Base-by-base conservation (phyloP, 23 red algal genomes). In the Gracilaria gracilis region DNA sequence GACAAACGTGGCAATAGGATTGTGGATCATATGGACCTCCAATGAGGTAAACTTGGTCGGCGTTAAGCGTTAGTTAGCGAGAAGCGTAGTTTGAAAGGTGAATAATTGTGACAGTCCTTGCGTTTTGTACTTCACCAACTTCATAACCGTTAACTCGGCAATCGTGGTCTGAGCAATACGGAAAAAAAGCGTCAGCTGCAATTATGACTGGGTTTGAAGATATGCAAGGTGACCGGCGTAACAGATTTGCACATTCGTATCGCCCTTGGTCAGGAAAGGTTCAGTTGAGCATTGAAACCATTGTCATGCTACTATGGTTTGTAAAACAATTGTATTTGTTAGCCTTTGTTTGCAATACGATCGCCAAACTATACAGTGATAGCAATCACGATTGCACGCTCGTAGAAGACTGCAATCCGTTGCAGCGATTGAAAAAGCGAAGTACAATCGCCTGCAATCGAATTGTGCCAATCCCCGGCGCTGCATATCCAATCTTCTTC, bases 241-340 rank as follows among this genome's bases (percentile, higher is more conserved):
- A 64, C 59, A 64, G 28, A 31, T 64, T 64, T 64, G 59, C 59
- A 17, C 59, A 64, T 64, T 64, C 59, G 28, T 64, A 64, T 31
- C 7, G 59, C 28, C 59, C 59, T 31, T 64, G 59, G n/a, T n/a
- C n/a, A n/a, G n/a, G n/a, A n/a, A n/a, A n/a, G n/a, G n/a, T n/a
- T n/a, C n/a, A n/a, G n/a, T n/a, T n/a, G n/a, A n/a, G n/a, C n/a
- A n/a, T n/a, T n/a, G n/a, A n/a, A n/a, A n/a, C n/a, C n/a, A n/a
- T n/a, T n/a, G n/a, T n/a, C n/a, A n/a, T n/a, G n/a, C n/a, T n/a
- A n/a, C n/a, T n/a, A n/a, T n/a, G n/a, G n/a, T n/a, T n/a, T n/a
- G n/a, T n/a, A n/a, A n/a, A n/a, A n/a, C n/a, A n/a, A n/a, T n/a
- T n/a, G n/a, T n/a, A n/a, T n/a, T n/a, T n/a, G n/a, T n/a, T n/a